Base-by-base conservation (phyloP, 305 asterid genomes). In the Rubia tinctorum region DNA sequence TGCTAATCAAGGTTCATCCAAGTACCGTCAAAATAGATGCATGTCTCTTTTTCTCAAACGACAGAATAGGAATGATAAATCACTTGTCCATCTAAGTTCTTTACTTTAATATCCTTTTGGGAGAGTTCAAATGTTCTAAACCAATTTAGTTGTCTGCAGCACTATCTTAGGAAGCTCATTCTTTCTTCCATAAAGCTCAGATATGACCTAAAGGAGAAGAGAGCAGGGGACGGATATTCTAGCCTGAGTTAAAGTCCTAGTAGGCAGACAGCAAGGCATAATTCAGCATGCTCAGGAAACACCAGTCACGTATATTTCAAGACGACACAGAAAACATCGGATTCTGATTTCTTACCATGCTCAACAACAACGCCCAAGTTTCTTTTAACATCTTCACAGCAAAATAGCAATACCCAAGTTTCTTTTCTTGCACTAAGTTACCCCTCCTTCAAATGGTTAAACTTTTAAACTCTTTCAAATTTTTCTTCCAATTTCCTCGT, bases 361-460 rank as follows among this genome's bases (percentile, higher is more conserved):
- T 15, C 58, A 17, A 51, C 17, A 17, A 51, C 58, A 5, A 17
- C 14, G 55, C 55, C 17, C 55, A 47, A 47, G 55, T 47, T 8
- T 34, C 20, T 5, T 4, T 30, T 10, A 27, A 53, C 18, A 51
- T 69, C 42, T 69, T 27, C 9, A 27, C 2, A 61, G 27, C 66
- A 61, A 2, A 23, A 51, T 23, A 22, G 17, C 18, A 14, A n/a
- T 7, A 5, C 22, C 61, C 72, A 4, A 17, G 9, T 8, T 25
- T 15, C 23, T 47, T 49, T 25, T 7, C 44, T 8, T 10, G 9
- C 14, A 23, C 60, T 68, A 39, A n/a, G 34, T 59, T 20, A 20
- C 45, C 68, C 68, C 14, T 14, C 22, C 45, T 27, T 30, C 47
- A 69, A 69, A 25, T 43, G 8, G 51, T 70, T 20, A 71, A 71